phyloP scores from a whole-genome alignment of 1,284 basidiomycete genomes.

The Puccinia coronata region DNA sequence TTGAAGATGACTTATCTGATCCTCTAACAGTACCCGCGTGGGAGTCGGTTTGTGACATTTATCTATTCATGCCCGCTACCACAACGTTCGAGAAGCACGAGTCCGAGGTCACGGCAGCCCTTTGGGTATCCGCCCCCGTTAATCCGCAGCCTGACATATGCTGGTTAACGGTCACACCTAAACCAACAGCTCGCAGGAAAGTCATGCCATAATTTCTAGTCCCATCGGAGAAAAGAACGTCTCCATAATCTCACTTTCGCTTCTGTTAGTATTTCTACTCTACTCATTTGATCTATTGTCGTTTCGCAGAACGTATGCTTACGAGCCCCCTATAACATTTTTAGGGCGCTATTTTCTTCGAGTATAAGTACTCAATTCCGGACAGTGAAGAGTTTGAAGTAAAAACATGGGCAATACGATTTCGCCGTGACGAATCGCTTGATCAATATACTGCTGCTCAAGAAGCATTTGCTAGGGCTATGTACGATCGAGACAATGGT shows the following conservation, averaged over 20 bases:
- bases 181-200: neutral
- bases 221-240: neutral
- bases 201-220: constrained; percentile 13
- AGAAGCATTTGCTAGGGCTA: constrained; percentile 42
- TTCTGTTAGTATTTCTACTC: neutral
- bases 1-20: neutral
- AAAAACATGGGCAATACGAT: constrained; percentile 38
- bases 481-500: constrained; percentile 43
- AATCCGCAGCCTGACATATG: constrained; percentile 29
- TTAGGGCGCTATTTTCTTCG: constrained; percentile 30
- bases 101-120: neutral
- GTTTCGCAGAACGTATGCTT: neutral
- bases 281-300: neutral
- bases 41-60: constrained; percentile 21
- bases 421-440: constrained; percentile 7
- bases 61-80: constrained; percentile 7
- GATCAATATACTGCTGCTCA: constrained; percentile 42
- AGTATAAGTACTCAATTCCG: constrained; percentile 18
- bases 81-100: neutral
- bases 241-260: constrained; percentile 19
- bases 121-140: constrained; percentile 32
- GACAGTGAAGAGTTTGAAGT: neutral
- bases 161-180: constrained; percentile 29
- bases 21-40: constrained; percentile 5
- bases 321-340: neutral